Conservation (phyloP, 805 yeast species). For the Starmerella asiatica region DNA sequence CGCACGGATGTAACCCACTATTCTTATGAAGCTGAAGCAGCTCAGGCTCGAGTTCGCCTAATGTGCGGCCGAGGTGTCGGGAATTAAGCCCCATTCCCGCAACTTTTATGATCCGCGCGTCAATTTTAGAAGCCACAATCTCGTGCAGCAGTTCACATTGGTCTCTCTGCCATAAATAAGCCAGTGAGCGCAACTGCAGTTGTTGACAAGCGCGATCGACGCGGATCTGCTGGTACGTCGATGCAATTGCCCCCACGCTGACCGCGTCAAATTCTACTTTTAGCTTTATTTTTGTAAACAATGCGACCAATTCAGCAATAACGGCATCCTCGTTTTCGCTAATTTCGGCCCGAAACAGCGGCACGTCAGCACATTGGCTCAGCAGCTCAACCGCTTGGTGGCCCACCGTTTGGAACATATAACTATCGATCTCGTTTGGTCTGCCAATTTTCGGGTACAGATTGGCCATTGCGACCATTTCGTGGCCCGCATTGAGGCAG, state of each 20-base stretch:
- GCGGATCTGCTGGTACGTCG: constrained; percentile 87
- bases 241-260: constrained; percentile 88
- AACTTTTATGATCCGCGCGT: constrained; percentile 79
- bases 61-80: constrained; percentile 51
- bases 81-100: constrained; percentile 77
- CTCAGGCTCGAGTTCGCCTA: constrained; percentile 48
- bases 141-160: constrained; percentile 70
- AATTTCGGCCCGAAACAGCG: constrained; percentile 60
- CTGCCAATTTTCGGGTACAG: constrained; percentile 40
- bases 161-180: constrained; percentile 83
- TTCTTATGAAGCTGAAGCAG: constrained; percentile 40
- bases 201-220: constrained; percentile 83
- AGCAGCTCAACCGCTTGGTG: constrained; percentile 60
- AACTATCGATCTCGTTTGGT: constrained; percentile 73
- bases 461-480: constrained; percentile 72
- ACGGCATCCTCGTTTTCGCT: constrained; percentile 65
- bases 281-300: constrained; percentile 37
- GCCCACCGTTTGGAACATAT: constrained; percentile 97
- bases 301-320: constrained; percentile 61
- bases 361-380: constrained; percentile 59
- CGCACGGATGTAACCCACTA: constrained; percentile 87
- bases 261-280: constrained; percentile 75
- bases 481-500: constrained; percentile 76
- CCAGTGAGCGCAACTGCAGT: constrained; percentile 50
- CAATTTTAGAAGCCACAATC: constrained; percentile 53